Evolutionary conservation across 305 asterid genomes (phyloP), one percentile per base, ranked within the genome.

Genomic region (Euphrasia arctica): DNA sequence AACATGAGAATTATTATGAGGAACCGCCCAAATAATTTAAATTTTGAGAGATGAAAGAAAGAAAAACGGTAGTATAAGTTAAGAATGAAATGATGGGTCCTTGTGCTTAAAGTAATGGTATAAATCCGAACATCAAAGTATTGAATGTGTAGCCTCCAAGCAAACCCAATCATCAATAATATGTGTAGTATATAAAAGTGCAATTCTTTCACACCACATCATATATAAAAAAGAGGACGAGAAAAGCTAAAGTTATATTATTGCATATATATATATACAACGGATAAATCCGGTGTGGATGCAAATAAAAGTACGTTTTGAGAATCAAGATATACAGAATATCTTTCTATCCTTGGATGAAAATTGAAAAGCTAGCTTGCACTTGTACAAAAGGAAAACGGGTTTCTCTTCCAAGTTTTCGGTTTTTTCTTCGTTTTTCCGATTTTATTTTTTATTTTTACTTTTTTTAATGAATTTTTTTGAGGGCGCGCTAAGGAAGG

Each of bases 71-170:
- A 31, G 28, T 51, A 18, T 5, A 51, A 51, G 57, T 18, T 51
- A 51, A 51, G 57, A 51, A 25, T 51, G 4, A 22, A 51, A 51
- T 51, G 28, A 51, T 51, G 57, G 31, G 57, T 51, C 28, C 57
- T 51, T 51, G 57, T 51, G 57, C 57, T 51, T 51, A 51, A 51
- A 51, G 57, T 51, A 51, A 51, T 14, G 57, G 57, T 51, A 18
- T 51, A 51, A 51, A 51, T 22, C 31, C 9, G 6, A 0, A 51
- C 4, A 51, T 2, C 10, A 51, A 22, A 4, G 9, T 51, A 14
- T 51, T 51, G 57, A 51, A 51, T 51, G 57, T 51, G 57, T 51
- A 51, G 57, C 57, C 57, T 14, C 27, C 57, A 51, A 51, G 57
- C 57, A 51, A 51, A 51, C 9, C 56, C 56, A 50, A 50, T 50